phyloP scores from a whole-genome alignment of 108 stramenopile species.

The Cyclotella cryptica region DNA sequence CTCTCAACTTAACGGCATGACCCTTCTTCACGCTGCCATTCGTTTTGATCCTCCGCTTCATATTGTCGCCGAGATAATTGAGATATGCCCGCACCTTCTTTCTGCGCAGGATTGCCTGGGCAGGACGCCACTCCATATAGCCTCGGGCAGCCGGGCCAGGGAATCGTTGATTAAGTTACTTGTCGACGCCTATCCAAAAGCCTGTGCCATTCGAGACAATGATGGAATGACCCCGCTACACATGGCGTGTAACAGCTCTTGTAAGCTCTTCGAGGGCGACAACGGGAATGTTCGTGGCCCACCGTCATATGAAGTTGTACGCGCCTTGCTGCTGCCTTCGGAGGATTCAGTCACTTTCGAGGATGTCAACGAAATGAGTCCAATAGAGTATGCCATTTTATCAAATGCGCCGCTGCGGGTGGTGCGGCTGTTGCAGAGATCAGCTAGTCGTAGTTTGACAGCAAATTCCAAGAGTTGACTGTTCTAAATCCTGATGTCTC shows the following conservation, averaged over 20 bases:
- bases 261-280: conserved; percentile 1
- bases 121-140: not conserved
- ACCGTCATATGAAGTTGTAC: not conserved
- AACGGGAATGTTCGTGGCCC: not conserved
- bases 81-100: not conserved
- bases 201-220: not conserved
- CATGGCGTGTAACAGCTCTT: not conserved
- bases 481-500: no score
- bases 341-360: not conserved
- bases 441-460: not conserved
- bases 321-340: not conserved
- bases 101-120: not conserved
- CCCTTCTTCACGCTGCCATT: conserved; percentile 4
- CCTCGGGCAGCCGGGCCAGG: not conserved
- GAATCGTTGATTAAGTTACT: not conserved
- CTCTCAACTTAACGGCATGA: conserved; percentile 6
- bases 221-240: conserved; percentile 6
- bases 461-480: no score
- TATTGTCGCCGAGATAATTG: conserved; percentile 2
- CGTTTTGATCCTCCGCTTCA: conserved; percentile 11
- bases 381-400: conserved; percentile 1
- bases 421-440: not conserved
- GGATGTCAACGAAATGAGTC: not conserved
- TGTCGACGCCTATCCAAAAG: not conserved
- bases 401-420: not conserved